Percentiles rank a stretch among this genome's conserved stretches.
Evolutionary conservation across 352 stramenopile genomes (phyloP).

Genomic region (Phytophthora parvispora): DNA sequence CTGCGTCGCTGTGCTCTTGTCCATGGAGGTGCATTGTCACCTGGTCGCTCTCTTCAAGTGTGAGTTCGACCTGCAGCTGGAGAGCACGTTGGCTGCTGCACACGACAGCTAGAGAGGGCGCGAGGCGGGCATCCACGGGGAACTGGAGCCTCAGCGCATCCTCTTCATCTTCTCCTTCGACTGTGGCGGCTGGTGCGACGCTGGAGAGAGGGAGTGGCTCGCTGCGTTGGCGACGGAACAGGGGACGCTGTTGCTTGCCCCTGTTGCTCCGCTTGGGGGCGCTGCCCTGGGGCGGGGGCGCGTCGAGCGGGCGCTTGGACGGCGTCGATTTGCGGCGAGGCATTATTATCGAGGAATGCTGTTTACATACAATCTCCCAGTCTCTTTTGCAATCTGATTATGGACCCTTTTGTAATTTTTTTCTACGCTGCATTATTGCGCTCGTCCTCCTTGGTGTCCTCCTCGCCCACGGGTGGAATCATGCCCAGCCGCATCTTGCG

Average conservation of each 20-base stretch:
- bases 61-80: constrained; percentile 18
- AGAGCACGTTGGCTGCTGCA: background rate
- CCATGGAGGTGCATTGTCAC: constrained; percentile 14
- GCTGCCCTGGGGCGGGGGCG: background rate
- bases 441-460: background rate
- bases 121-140: constrained; percentile 8
- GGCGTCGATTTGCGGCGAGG: constrained; percentile 27
- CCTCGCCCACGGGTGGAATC: background rate
- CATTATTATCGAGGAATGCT: too few relatives aligned
- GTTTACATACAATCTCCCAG: background rate
- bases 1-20: background rate
- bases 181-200: background rate
- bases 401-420: background rate
- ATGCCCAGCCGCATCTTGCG: background rate
- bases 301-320: constrained; percentile 15
- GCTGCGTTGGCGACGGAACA: constrained; percentile 2
- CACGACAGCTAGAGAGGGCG: constrained; percentile 7
- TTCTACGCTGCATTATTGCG: background rate
- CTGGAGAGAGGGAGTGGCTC: constrained; percentile 17
- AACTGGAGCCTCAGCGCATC: constrained; percentile 16
- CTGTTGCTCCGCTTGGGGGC: constrained; percentile 14
- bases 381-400: background rate
- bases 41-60: constrained; percentile 15
- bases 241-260: background rate
- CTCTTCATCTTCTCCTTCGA: background rate